These are phyloP conservation scores for Myxozyma lipomycoides DNA, from an alignment of 805 yeast species.

Conservation along the genomic window DNA sequence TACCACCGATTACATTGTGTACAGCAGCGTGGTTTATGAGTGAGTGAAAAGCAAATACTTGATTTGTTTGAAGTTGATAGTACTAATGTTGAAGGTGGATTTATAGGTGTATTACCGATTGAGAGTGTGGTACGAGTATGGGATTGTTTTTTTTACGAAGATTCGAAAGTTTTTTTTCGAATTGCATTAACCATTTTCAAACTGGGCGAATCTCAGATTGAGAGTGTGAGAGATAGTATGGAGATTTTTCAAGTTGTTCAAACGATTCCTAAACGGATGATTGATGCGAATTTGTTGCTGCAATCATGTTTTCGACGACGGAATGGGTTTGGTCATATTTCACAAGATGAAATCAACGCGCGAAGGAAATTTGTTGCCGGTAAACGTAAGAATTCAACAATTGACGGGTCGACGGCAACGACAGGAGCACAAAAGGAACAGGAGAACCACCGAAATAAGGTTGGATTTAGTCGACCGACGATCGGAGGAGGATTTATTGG, in stretches of 20 bases:
- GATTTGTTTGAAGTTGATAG: not conserved
- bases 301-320: constrained; percentile 72
- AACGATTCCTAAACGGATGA: constrained; percentile 64
- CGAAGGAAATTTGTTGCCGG: constrained; percentile 75
- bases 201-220: constrained; percentile 63
- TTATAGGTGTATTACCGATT: constrained; percentile 82
- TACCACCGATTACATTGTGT: constrained; percentile 88
- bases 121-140: constrained; percentile 85
- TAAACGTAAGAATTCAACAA: constrained; percentile 44
- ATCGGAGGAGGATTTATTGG: not conserved
- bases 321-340: constrained; percentile 65
- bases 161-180: constrained; percentile 78
- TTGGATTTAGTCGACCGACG: not conserved
- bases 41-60: not conserved
- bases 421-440: not conserved
- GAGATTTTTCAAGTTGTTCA: constrained; percentile 82
- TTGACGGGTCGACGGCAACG: not conserved
- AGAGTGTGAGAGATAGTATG: constrained; percentile 44
- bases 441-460: not conserved
- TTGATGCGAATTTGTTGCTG: constrained; percentile 66
- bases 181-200: constrained; percentile 76
- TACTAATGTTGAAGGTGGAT: constrained; percentile 41
- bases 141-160: constrained; percentile 94
- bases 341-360: constrained; percentile 76
- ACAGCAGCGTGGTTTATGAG: constrained; percentile 99